Base-by-base conservation (phyloP, 1,139 yeast genomes). In the Hyphopichia fennica region DNA sequence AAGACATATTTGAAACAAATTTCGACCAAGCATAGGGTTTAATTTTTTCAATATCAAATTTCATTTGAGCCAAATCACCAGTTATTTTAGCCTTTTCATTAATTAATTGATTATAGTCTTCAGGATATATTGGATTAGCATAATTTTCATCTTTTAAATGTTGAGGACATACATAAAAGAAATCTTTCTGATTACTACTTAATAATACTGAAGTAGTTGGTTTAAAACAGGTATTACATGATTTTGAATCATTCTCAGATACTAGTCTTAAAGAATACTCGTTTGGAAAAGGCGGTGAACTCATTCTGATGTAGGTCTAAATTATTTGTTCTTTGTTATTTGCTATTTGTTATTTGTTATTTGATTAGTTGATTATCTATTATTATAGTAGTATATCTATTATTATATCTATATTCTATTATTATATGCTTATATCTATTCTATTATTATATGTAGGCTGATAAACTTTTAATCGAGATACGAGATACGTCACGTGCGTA, bases 151-250 rank as follows among this genome's bases (percentile, higher is more conserved):
- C 95, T 15, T 60, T 62, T 37, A 87, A 60, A 61, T 87, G 95
- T n/a, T 69, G 52, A 20, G 73, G 77, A 57, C 95, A 87, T 1
- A 79, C 70, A 56, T 84, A 86, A 57, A 87, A 83, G 69, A 82
- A 85, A 57, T 86, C 93, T 3, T 70, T 65, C 52, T 73, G 62
- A 43, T 65, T 67, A 2, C 62, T 63, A 2, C 82, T 69, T n/a
- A 84, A 72, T 30, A 87, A 63, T 2, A 87, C 95, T 0, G 78
- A 69, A 1, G 71, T 51, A 0, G 88, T 67, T 1, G 93, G 88
- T 49, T 82, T 82, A 56, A 72, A 82, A 62, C 95, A 87, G 27
- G 87, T 69, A 36, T 67, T 55, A 53, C 96, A 87, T 0, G 91
- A 71, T 52, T 77, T 77, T 40, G 78, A 55, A 44, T 75, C 79